Percentiles rank a stretch among this genome's conserved stretches.
Evolutionary conservation across 2,329 filamentous ascomycete genomes (phyloP).

Genomic region (Clarireedia paspali): DNA sequence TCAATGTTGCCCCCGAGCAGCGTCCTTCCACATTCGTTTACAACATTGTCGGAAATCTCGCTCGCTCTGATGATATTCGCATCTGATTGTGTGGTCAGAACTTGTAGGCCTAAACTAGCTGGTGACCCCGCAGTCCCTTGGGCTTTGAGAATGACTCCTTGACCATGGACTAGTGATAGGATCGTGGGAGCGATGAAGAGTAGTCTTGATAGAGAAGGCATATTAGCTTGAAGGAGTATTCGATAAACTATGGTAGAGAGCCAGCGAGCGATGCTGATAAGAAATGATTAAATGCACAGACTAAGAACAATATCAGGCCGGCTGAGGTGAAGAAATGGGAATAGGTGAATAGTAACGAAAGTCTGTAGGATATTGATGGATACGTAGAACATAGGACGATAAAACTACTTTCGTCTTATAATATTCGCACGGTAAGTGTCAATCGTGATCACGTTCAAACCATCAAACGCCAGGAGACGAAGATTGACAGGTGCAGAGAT

Average conservation of each 20-base stretch:
- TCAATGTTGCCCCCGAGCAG: constrained; percentile 54
- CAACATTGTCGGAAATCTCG: constrained; percentile 43
- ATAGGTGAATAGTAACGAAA: neutral
- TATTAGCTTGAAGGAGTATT: neutral
- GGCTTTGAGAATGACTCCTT: constrained; percentile 6
- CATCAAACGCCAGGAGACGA: neutral
- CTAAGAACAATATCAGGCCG: neutral
- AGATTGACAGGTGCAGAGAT: neutral
- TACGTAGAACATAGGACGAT: neutral
- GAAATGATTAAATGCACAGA: neutral
- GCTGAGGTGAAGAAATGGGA: neutral
- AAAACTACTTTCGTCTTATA: no score
- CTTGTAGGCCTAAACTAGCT: constrained; percentile 45
- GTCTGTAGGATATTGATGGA: neutral
- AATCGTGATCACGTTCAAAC: neutral
- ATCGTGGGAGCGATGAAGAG: neutral
- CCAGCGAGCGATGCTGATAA: neutral
- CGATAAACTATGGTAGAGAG: neutral
- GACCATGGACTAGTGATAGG: neutral
- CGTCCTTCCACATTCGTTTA: constrained; percentile 56
- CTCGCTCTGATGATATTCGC: constrained; percentile 55
- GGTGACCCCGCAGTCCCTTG: constrained; percentile 2
- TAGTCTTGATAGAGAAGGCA: neutral
- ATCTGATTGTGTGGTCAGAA: constrained; percentile 56
- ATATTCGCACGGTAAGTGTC: no score